Evolutionary conservation across 106 monocot species (phyloP).

Genomic region (Apostasia ramifera): DNA sequence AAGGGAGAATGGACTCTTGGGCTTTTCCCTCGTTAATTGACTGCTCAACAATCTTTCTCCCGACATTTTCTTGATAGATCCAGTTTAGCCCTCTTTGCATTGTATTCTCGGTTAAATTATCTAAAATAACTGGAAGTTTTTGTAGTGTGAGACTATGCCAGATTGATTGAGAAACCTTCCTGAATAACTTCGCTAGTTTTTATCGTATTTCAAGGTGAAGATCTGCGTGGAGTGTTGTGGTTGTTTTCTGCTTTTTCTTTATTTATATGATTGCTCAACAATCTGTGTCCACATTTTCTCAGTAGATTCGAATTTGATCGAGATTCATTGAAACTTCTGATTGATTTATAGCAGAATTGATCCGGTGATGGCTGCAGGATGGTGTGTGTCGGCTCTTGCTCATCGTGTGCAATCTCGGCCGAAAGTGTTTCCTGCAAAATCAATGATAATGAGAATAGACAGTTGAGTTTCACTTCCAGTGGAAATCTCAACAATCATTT

Average conservation of each 20-base stretch:
- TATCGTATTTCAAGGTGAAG: no score
- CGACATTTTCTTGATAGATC: neutral
- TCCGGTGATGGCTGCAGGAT: neutral
- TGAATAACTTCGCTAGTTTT: no score
- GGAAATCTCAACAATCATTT: neutral
- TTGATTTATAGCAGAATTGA: neutral
- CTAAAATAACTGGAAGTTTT: no score
- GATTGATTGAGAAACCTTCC: no score
- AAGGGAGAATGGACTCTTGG: neutral
- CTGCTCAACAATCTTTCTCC: conserved; percentile 4
- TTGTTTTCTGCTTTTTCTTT: no score
- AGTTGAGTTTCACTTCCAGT: neutral
- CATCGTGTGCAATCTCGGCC: neutral
- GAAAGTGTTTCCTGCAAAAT: conserved; percentile 8
- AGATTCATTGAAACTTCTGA: no score
- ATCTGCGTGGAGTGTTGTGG: no score
- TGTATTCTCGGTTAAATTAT: neutral
- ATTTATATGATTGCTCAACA: no score
- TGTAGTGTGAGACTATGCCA: no score
- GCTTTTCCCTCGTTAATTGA: neutral
- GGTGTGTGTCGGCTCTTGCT: neutral
- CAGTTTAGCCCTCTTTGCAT: neutral
- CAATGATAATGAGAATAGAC: neutral
- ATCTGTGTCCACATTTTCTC: no score
- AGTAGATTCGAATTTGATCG: no score